phyloP scores from a whole-genome alignment of 2,329 filamentous ascomycete genomes.

The Clarireedia homoeocarpa region DNA sequence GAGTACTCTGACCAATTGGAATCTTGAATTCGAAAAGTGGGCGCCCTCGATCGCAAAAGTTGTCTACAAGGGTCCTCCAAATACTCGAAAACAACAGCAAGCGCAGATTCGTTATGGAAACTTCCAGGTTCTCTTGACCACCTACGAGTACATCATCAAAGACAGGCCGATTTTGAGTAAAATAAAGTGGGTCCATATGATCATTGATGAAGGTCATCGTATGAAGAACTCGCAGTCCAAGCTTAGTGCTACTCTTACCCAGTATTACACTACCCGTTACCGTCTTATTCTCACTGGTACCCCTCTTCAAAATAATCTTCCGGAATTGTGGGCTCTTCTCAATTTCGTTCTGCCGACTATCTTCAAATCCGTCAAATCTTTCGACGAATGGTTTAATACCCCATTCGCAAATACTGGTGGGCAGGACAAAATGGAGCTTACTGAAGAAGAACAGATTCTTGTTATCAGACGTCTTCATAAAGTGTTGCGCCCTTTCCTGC shows the following conservation, averaged over 20 bases:
- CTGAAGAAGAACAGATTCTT: slow-evolving; percentile 98
- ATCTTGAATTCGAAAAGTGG: slow-evolving; percentile 98
- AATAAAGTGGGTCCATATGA: slow-evolving; percentile 99
- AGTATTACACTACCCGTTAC: slow-evolving; percentile 92
- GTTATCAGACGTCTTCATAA: slow-evolving; percentile 98
- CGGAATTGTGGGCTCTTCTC: slow-evolving; percentile 93
- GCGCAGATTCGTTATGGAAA: slow-evolving; percentile 88
- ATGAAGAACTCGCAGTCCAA: slow-evolving; percentile 99
- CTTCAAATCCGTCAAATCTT: slow-evolving; percentile 98
- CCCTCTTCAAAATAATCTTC: slow-evolving; percentile 91
- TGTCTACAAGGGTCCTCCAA: slow-evolving; percentile 95
- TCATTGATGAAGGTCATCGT: slow-evolving; percentile 97
- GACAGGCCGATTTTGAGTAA: slow-evolving; percentile 91
- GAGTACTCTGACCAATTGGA: slow-evolving; percentile 98
- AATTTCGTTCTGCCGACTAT: slow-evolving; percentile 98
- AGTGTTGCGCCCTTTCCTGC: slow-evolving; percentile 91
- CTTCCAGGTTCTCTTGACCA: slow-evolving; percentile 94
- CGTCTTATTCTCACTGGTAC: slow-evolving; percentile 96
- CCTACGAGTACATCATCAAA: slow-evolving; percentile 99
- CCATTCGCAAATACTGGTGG: slow-evolving; percentile 97
- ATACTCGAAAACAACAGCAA: slow-evolving; percentile 79
- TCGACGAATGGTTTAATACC: slow-evolving; percentile 99
- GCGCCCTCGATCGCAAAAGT: slow-evolving; percentile 78
- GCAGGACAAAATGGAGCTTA: slow-evolving; percentile 97
- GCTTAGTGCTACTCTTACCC: slow-evolving; percentile 85